These are phyloP conservation scores for Rhizopus delemar DNA, from an alignment of 371 early-diverging fungal genomes.

Conservation along the genomic window DNA sequence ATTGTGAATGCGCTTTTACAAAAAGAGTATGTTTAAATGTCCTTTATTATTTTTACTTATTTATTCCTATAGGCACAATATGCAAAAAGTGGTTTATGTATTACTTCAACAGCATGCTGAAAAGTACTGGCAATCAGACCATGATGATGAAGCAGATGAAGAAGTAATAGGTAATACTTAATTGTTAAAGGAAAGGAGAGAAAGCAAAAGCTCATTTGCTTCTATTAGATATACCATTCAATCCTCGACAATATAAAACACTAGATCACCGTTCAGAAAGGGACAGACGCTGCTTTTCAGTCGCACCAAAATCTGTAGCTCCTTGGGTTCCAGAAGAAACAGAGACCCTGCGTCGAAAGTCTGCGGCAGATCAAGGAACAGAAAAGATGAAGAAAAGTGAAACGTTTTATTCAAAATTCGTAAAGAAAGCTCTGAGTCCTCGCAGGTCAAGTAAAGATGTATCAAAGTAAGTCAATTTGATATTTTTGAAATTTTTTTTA, in stretches of 20 bases:
- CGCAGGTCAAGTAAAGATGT: constrained; percentile 26
- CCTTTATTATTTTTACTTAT: constrained; percentile 4
- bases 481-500: neutral
- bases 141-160: constrained; percentile 40
- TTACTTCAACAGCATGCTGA: constrained; percentile 51
- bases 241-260: constrained; percentile 37
- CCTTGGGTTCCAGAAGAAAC: constrained; percentile 30
- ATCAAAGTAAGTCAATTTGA: constrained; percentile 4
- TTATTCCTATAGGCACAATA: constrained; percentile 39
- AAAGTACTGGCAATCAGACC: constrained; percentile 50
- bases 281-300: constrained; percentile 40
- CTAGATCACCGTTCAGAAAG: constrained; percentile 33
- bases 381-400: constrained; percentile 45
- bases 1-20: constrained; percentile 42
- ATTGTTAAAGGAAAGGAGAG: neutral
- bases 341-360: constrained; percentile 22
- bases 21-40: constrained; percentile 36
- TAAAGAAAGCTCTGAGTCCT: constrained; percentile 32
- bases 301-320: constrained; percentile 24
- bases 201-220: constrained; percentile 9
- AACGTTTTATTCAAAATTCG: constrained; percentile 43
- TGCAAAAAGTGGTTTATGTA: constrained; percentile 57
- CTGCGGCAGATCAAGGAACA: constrained; percentile 21
- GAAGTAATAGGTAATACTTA: constrained; percentile 6
- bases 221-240: too few relatives aligned